Evolutionary conservation across 306 rosid genomes (phyloP), one percentile per base, ranked within the genome.

Genomic region (Quillaja saponaria): DNA sequence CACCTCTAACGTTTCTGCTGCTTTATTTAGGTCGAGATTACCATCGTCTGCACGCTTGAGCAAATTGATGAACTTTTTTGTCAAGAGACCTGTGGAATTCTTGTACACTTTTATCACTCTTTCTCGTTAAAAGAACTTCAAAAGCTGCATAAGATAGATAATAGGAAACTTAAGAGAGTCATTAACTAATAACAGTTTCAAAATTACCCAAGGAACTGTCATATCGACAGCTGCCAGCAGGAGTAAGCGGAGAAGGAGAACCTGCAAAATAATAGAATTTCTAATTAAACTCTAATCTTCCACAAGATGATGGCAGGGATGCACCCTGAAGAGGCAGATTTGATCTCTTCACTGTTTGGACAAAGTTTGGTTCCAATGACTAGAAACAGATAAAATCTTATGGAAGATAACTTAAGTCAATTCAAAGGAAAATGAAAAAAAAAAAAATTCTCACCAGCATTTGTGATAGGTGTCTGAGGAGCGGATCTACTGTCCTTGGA

Each of bases 1-100:
- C 55, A 89, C 99, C 95, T 87, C 87, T 77, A 94, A 78, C 47
- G 96, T 94, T 63, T 90, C 96, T 45, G 99, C 99, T 49, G 99
- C 97, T 75, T 89, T 80, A 78, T 89, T 94, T 60, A 94, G 90
- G 71, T 94, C 99, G 60, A 94, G 99, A 78, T 76, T 84, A 56
- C 97, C 97, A 80, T 83, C 97, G 68, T 90, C 94, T 25, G 99
- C 91, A 53, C 78, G 91, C 85, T 89, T 94, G 67, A 87, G 78
- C 84, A 94, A 83, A 87, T 80, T 77, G 88, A 94, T 84, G 75
- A 94, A 94, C 75, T 89, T 94, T 71, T 85, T 94, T 48, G 99
- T 94, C 86, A 94, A 78, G 57, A 94, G 82, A 82, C 99, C 99
- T 94, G 80, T 63, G 69, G 64, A 44, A 66, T 79, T 77, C 55